These are phyloP conservation scores for Nannochloropsis granulata DNA, from an alignment of 108 stramenopile species.

Conservation along the genomic window DNA sequence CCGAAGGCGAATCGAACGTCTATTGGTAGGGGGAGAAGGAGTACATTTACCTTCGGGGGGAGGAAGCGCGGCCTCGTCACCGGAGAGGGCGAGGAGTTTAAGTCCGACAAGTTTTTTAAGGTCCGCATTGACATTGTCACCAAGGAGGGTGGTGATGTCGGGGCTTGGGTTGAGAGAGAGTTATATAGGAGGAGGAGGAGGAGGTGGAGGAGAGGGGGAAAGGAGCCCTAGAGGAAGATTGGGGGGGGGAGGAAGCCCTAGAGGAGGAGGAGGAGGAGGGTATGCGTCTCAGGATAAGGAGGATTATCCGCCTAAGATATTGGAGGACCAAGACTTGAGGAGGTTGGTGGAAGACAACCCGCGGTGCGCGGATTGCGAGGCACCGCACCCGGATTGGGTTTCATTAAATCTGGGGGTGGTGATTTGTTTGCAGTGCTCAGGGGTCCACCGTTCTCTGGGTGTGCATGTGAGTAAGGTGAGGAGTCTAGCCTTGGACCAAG, in stretches of 20 bases:
- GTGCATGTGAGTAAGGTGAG: conserved; percentile 86
- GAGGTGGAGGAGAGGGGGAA: not conserved
- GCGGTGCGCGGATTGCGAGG: conserved; percentile 6
- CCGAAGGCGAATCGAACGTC: not conserved
- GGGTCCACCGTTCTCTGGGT: conserved; percentile 84
- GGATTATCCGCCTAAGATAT: not conserved
- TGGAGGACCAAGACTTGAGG: not conserved
- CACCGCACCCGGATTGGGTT: conserved; percentile 6
- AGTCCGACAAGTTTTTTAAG: too few species aligned
- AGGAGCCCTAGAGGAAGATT: not conserved
- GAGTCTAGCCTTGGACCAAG: conserved; percentile 2
- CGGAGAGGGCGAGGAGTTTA: not conserved
- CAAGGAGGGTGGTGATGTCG: not conserved
- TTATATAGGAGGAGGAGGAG: not conserved
- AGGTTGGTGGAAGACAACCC: not conserved
- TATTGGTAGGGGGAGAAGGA: not conserved
- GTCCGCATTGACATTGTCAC: too few species aligned
- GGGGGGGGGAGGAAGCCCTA: not conserved
- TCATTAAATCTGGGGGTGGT: conserved; percentile 8
- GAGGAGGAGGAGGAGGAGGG: not conserved
- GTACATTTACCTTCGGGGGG: not conserved
- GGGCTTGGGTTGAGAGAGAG: not conserved
- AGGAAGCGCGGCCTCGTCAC: not conserved
- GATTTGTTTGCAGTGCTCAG: conserved; percentile 89
- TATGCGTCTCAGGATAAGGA: not conserved